A percentile compares a stretch with the other conserved stretches of the same genome.
Conservation (phyloP, 2,329 filamentous ascomycete species). For the Ophiostoma himal-ulmi region DNA sequence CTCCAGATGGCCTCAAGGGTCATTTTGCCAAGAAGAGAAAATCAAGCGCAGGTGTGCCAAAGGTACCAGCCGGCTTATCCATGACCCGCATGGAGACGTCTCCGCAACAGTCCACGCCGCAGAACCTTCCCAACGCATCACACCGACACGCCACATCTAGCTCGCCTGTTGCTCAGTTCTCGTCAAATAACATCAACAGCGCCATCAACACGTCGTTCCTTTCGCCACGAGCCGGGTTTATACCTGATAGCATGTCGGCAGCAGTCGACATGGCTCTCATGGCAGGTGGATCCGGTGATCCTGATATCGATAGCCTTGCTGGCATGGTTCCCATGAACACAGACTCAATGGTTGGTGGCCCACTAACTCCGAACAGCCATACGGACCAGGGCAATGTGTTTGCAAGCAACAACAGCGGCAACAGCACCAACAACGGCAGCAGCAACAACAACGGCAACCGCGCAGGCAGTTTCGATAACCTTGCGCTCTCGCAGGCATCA, state of each 20-base stretch:
- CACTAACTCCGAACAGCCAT: conserved; percentile 61
- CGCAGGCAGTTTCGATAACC: conserved; percentile 59
- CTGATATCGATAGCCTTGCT: conserved; percentile 26
- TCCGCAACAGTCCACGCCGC: conserved; percentile 29
- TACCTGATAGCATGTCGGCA: conserved; percentile 26
- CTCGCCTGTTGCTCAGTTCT: conserved; percentile 41
- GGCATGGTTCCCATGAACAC: conserved; percentile 25
- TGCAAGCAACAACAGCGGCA: conserved; percentile 26
- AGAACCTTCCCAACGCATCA: conserved; percentile 30
- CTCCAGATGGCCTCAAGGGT: conserved; percentile 58
- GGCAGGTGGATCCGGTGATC: conserved; percentile 24
- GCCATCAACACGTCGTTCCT: conserved; percentile 39
- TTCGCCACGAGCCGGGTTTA: conserved; percentile 31
- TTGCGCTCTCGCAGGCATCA: conserved; percentile 49
- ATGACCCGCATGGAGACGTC: conserved; percentile 76
- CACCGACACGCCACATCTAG: conserved; percentile 33
- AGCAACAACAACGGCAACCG: conserved; percentile 44
- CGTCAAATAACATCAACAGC: background rate
- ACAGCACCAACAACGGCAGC: background rate
- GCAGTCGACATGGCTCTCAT: conserved; percentile 27
- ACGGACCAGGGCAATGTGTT: conserved; percentile 54
- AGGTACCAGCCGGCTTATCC: conserved; percentile 65
- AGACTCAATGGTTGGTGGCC: conserved; percentile 36
- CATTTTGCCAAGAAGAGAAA: conserved; percentile 77
- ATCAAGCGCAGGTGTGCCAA: conserved; percentile 56